These are phyloP conservation scores for Bocquillonia castaneifolia DNA, from an alignment of 441 rosid species.

Conservation along the genomic window DNA sequence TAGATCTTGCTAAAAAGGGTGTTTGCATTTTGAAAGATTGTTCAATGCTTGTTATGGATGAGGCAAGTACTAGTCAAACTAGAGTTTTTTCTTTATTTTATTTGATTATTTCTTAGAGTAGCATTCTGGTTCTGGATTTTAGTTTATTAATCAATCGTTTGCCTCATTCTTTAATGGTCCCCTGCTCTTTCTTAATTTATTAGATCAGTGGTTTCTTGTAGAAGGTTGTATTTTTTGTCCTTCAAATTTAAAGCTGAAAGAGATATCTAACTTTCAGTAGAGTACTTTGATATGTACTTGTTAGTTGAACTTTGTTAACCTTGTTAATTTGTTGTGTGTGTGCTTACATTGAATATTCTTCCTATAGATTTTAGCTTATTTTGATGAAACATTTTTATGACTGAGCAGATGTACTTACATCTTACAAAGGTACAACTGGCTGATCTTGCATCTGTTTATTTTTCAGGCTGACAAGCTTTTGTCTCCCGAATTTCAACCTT, in stretches of 20 bases:
- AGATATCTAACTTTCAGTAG: background rate
- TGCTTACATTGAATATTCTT: background rate
- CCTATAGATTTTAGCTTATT: background rate
- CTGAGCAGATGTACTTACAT: background rate
- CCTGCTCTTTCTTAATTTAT: background rate
- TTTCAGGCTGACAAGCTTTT: slow-evolving; percentile 92
- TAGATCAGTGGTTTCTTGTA: background rate
- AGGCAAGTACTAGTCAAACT: slow-evolving; percentile 39
- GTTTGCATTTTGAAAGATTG: slow-evolving; percentile 91
- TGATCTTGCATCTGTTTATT: slow-evolving; percentile 28
- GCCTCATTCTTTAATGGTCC: too few species aligned
- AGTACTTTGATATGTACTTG: background rate
- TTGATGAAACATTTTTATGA: background rate
- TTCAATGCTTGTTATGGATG: slow-evolving; percentile 94
- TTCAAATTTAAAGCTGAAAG: background rate
- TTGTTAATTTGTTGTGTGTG: background rate
- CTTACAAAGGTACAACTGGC: slow-evolving; percentile 9
- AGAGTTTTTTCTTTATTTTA: background rate
- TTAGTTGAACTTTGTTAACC: background rate
- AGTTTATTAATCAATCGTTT: background rate
- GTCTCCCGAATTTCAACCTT: slow-evolving; percentile 98
- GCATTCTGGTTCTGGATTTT: background rate
- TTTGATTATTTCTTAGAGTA: background rate
- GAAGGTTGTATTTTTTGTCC: too few species aligned
- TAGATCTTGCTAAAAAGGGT: slow-evolving; percentile 90